Evolutionary conservation across 2,329 filamentous ascomycete genomes (phyloP), one percentile per base, ranked within the genome.

Genomic region (Trichoderma koningii): DNA sequence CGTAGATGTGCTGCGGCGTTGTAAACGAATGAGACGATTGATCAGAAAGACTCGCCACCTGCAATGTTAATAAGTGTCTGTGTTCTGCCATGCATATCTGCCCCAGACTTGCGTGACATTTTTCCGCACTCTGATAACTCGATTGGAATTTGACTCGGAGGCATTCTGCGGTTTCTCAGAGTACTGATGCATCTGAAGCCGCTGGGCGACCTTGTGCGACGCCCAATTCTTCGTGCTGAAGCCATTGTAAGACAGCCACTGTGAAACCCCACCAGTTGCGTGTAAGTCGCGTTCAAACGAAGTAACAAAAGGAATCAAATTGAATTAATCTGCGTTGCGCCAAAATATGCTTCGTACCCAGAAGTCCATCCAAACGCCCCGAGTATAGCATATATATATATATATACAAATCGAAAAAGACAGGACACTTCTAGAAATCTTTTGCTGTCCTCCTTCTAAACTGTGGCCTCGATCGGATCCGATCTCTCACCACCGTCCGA

Each of bases 341-440:
- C 60, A 26, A 63, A 63, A 47, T 55, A 63, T 63, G 60, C 50
- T 44, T 55, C 19, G n/a, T 44, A 47, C 28, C 50, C 60, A 63
- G 21, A 23, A 47, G 28, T 26, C 50, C 60, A 55, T 41, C 59
- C 28, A 56, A 64, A 64, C 62, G 62, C 62, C 62, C 62, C 17
- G n/a, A 28, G 34, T 52, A 19, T 38, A 14, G 34, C 12, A 38
- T 34, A 28, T 6, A 34, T 34, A 30, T 34, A 30, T 52, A 59
- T 53, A 65, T 65, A 30, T 60, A 60, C 63, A 63, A 38, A 28
- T 55, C 50, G 50, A 47, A 64, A 64, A 44, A 50, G 52, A 23
- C 21, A 23, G 21, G 52, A 60, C 42, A 55, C 30, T 19, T 65
- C 50, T 55, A 63, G 19, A 15, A 26, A 15, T 47, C 19, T 63